Evolutionary conservation across 257 asterid species (phyloP), one percentile per base, ranked within the genome.

Genomic region (Gentiana dahurica): DNA sequence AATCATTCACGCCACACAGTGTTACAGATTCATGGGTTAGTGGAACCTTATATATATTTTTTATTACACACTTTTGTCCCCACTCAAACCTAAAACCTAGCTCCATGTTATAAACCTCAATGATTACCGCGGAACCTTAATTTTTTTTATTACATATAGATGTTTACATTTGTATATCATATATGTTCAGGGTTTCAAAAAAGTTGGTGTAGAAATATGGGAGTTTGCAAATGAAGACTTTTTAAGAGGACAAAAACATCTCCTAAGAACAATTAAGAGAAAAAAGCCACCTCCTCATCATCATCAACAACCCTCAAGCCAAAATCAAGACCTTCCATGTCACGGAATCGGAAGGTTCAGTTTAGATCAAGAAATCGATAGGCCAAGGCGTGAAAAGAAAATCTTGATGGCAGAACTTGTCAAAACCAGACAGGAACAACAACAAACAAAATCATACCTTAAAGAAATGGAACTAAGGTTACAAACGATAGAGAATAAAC

Each of bases 201-300:
- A 75, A 53, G 73, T 75, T 24, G 75, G 72, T 71, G 79, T 68
- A 46, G 81, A 78, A 39, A 70, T 60, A 66, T 78, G 84, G 77
- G 84, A 78, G 66, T 78, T 78, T 78, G 77, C 84, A 3, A 66
- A 69, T 74, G 84, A 78, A 68, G 78, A 76, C 54, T 78, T 78
- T 54, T 48, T 71, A 54, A 78, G 77, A 50, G 78, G 81, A 0
- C 68, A 78, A 75, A 75, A 65, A 49, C 70, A 72, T 59, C 71
- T 72, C 9, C 47, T 78, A 55, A 78, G 62, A 49, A 64, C 37
- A 48, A 58, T 78, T n/a, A 66, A 68, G 62, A 74, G 84, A 57
- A 78, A 79, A 43, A 75, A 61, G 67, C 55, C 74, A 67, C 54
- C 63, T 32, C 57, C 61, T 0, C 57, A 52, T 24, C 24, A 24